Evolutionary conservation across 2,329 filamentous ascomycete genomes (phyloP).

Genomic region (Dothideomycetidae sp.): DNA sequence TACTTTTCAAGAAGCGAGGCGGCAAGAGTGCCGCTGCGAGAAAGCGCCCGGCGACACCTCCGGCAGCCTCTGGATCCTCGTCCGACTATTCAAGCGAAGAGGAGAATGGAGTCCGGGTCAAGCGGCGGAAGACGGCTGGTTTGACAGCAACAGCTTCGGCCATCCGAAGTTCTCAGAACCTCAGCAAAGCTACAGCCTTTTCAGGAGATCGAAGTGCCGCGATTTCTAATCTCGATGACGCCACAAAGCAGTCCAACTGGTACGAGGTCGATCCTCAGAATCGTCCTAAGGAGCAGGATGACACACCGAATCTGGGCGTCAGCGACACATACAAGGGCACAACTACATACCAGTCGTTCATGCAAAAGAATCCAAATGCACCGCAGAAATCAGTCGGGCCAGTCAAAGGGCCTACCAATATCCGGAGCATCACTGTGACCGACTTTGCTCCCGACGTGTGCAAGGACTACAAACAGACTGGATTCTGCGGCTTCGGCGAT

Average conservation of each 20-base stretch:
- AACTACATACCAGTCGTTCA: slow-evolving; percentile 58
- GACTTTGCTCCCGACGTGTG: slow-evolving; percentile 90
- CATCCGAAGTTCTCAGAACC: slow-evolving; percentile 23
- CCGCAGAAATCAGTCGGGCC: slow-evolving; percentile 55
- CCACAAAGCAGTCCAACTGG: slow-evolving; percentile 82
- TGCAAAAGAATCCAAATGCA: slow-evolving; percentile 67
- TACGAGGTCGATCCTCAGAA: slow-evolving; percentile 50
- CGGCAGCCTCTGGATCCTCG: slow-evolving; percentile 43
- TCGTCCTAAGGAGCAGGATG: slow-evolving; percentile 13
- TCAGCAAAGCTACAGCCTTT: slow-evolving; percentile 29
- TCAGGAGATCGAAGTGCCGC: slow-evolving; percentile 46
- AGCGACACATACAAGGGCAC: slow-evolving; percentile 61
- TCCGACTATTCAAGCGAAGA: slow-evolving; percentile 61
- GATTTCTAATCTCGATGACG: slow-evolving; percentile 62
- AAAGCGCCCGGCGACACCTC: slow-evolving; percentile 68
- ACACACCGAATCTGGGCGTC: slow-evolving; percentile 23
- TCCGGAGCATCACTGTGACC: slow-evolving; percentile 76
- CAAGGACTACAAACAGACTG: slow-evolving; percentile 82
- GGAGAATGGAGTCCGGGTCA: slow-evolving; percentile 61
- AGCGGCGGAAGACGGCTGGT: slow-evolving; percentile 58
- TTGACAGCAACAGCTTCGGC: slow-evolving; percentile 53
- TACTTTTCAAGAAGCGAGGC: slow-evolving; percentile 75
- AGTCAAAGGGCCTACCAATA: slow-evolving; percentile 74
- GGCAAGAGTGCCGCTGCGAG: slow-evolving; percentile 64
- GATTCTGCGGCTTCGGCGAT: slow-evolving; percentile 60